Evolutionary conservation across 108 stramenopile species (phyloP).

Genomic region (Nitzschia palea): DNA sequence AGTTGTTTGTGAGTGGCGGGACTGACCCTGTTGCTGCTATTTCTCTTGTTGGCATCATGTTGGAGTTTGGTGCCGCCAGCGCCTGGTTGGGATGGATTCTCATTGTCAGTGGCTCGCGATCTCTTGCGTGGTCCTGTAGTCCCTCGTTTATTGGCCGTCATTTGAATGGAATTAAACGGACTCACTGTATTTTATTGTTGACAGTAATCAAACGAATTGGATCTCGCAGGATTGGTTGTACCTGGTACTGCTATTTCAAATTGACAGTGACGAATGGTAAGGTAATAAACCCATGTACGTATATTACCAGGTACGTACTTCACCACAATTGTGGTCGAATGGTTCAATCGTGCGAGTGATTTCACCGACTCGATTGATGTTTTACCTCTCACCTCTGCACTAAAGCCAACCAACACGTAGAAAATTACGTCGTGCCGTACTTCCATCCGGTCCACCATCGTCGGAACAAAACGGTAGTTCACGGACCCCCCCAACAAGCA

Average conservation of each 20-base stretch:
- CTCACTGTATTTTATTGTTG: background rate
- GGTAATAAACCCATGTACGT: too few relatives aligned
- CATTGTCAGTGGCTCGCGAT: background rate
- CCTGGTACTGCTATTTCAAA: too few relatives aligned
- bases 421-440: slow-evolving; percentile 1
- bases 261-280: too few relatives aligned
- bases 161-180: background rate
- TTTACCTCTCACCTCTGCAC: slow-evolving; percentile 28
- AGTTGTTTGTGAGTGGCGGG: slow-evolving; percentile 9
- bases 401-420: background rate
- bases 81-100: too few relatives aligned
- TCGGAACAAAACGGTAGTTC: too few relatives aligned
- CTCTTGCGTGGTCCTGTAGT: slow-evolving; percentile 1
- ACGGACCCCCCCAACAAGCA: too few relatives aligned
- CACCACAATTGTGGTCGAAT: background rate
- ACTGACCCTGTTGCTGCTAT: background rate
- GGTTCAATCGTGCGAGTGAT: background rate
- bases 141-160: slow-evolving; percentile 28
- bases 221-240: too few relatives aligned
- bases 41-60: background rate
- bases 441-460: too few relatives aligned
- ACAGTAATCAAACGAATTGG: too few relatives aligned
- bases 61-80: too few relatives aligned
- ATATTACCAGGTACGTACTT: too few relatives aligned
- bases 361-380: background rate